Evolutionary conservation across 2,329 filamentous ascomycete genomes (phyloP).

Genomic region (Herpotrichia juniperi): DNA sequence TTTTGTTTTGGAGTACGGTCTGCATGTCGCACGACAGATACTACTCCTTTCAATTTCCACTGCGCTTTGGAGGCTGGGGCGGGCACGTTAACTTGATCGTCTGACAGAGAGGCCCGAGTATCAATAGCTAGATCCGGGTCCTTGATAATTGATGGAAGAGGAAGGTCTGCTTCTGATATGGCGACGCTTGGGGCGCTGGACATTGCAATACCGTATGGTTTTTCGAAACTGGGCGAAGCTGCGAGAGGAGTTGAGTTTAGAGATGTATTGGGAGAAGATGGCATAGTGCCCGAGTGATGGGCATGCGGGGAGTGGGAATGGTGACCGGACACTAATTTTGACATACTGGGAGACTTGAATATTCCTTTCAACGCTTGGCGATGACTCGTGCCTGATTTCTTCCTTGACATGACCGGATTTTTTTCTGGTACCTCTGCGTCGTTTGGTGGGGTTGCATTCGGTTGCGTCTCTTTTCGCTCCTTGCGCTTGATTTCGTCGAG

Average conservation of each 20-base stretch:
- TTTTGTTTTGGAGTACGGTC: constrained; percentile 99
- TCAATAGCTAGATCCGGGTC: constrained; percentile 30
- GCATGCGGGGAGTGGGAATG: constrained; percentile 49
- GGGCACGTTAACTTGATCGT: constrained; percentile 46
- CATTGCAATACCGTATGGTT: constrained; percentile 28
- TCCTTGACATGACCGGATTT: constrained; percentile 26
- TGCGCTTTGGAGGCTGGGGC: constrained; percentile 77
- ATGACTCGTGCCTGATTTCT: constrained; percentile 43
- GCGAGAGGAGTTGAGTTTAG: constrained; percentile 49
- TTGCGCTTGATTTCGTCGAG: constrained; percentile 75
- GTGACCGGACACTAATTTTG: constrained; percentile 58
- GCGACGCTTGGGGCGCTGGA: constrained; percentile 24
- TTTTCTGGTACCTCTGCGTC: constrained; percentile 26
- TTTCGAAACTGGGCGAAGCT: constrained; percentile 52
- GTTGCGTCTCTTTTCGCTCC: constrained; percentile 49
- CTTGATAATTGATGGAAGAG: constrained; percentile 30
- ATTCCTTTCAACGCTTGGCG: constrained; percentile 61
- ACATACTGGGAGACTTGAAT: constrained; percentile 69
- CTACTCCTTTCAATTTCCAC: constrained; percentile 98
- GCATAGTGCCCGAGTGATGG: constrained; percentile 40
- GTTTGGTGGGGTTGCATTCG: constrained; percentile 40
- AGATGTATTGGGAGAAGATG: constrained; percentile 54
- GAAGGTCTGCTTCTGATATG: constrained; percentile 40
- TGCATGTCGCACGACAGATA: constrained; percentile 93
- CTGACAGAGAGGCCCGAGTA: constrained; percentile 33